Evolutionary conservation across 2,329 filamentous ascomycete species (phyloP), one percentile per base, ranked within the genome.

Genomic region (Ophiostoma angusticollis): DNA sequence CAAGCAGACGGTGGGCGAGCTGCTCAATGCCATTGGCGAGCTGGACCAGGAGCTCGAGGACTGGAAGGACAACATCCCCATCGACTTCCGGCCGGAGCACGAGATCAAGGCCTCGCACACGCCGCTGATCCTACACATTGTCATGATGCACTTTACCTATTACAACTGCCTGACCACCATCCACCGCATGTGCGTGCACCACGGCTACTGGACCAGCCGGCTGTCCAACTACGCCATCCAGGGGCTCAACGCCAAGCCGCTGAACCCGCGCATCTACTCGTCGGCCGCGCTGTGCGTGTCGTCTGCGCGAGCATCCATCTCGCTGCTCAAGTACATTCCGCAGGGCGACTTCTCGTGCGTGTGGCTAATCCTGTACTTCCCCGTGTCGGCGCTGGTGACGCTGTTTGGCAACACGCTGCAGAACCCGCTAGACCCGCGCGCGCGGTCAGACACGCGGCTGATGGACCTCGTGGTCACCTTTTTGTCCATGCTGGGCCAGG

Each of bases 151-250:
- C 58, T 93, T 98, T 52, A 80, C 85, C 2, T 98, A 98, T 60
- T 96, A 96, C 65, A 98, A 98, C 57, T 95, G 87, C 52, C 63
- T 98, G 37, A 95, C 89, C 1, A 98, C 91, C 0, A 95, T 98
- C 47, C 91, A 98, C 57, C 84, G 91, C 37, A 98, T 96, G 91
- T 93, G 85, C 30, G 83, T 96, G 22, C 91, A 96, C 52, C 87
- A 95, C 55, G 91, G 91, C 12, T 95, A 94, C 61, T 98, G 91
- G 91, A 96, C 89, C 1, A 95, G 84, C 53, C 76, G 91, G 27
- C 63, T 98, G 29, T 93, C 87, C 27, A 89, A 96, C 52, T 96
- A 86, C 54, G 91, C 91, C 13, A 91, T 96, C 40, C 84, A 94
- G 57, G 91, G 91, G 1, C 67, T 95, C 30, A 96, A 96, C 57